Conservation (phyloP, 2,329 filamentous ascomycete genomes). For the Trichophaea hybrida region DNA sequence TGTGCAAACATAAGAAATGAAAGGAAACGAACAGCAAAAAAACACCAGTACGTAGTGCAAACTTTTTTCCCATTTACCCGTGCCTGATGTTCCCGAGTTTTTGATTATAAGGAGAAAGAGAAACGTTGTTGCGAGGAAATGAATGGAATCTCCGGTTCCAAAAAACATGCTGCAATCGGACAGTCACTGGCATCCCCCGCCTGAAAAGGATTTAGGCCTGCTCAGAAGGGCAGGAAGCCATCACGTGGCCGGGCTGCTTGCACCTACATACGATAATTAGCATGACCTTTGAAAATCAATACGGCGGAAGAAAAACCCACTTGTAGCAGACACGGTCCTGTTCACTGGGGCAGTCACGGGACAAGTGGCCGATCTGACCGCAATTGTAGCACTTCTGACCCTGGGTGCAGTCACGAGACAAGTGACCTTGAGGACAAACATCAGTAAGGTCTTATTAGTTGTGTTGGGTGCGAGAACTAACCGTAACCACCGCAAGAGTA, state of each 20-base stretch:
- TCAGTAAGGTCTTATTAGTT: neutral
- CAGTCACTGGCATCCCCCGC: neutral
- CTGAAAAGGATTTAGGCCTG: slow-evolving; percentile 2
- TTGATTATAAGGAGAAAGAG: neutral
- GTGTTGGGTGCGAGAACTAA: slow-evolving; percentile 3
- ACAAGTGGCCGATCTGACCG: slow-evolving; percentile 83
- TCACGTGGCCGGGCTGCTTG: slow-evolving; percentile 75
- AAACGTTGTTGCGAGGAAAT: neutral
- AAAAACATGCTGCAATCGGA: neutral
- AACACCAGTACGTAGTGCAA: neutral
- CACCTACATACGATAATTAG: slow-evolving; percentile 28
- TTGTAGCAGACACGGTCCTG: slow-evolving; percentile 99
- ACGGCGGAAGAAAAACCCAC: slow-evolving; percentile 33
- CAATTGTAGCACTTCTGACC: slow-evolving; percentile 99
- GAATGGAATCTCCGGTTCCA: neutral
- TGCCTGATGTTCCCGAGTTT: neutral
- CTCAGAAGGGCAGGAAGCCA: slow-evolving; percentile 63
- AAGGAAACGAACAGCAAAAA: neutral
- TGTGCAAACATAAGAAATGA: neutral
- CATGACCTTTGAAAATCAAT: neutral
- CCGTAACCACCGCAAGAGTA: slow-evolving; percentile 96
- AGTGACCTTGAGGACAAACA: slow-evolving; percentile 42
- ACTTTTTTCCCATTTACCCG: neutral
- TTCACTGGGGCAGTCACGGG: slow-evolving; percentile 90
- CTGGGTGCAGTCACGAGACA: slow-evolving; percentile 96